Evolutionary conservation across 306 rosid genomes (phyloP), one percentile per base, ranked within the genome.

Genomic region (Cucurbita argyrosperma): DNA sequence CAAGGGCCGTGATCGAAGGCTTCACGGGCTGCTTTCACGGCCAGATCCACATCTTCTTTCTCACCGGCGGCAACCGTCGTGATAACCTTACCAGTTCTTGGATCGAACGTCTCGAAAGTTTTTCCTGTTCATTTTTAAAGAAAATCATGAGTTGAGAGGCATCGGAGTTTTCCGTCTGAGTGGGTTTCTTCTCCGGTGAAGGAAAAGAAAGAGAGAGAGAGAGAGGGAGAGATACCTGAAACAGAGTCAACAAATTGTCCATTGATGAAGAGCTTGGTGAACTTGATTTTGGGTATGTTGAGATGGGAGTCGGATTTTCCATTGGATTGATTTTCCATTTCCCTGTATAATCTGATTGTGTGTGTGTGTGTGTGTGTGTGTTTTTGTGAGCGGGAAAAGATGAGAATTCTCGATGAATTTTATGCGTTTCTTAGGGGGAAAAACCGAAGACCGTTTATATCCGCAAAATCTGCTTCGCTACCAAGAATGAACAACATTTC

Each of bases 1-100:
- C 98, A 93, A 68, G 97, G 87, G 67, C 98, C 98, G 5, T 78
- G 21, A 71, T 93, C 97, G 5, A 93, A 93, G 68, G 98, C 98
- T 0, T 76, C 79, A 51, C 98, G 96, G 12, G 97, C 98, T 4
- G 92, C 98, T 47, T 85, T 83, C 0, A 90, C 98, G 11, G 98
- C 98, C 53, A 85, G 37, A 15, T 93, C 92, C 37, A 90, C 76
- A 23, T 93, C 98, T 40, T 86, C 87, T 72, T 80, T 82, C 3
- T 57, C 60, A 16, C 88, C 98, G 51, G 89, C 92, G 12, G 97
- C 87, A 2, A 93, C 74, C 19, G n/a, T 76, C 0, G 88, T 74
- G 6, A 86, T 87, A 37, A 83, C 87, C 18, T 87, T 86, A 6
- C 69, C 94, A 0, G 80, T 89, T 26, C 98, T 86, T 1, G 98